A percentile compares a stretch with the other conserved stretches of the same genome.
Evolutionary conservation across 257 asterid genomes (phyloP).

Genomic region (Galeopsis tetrahit): DNA sequence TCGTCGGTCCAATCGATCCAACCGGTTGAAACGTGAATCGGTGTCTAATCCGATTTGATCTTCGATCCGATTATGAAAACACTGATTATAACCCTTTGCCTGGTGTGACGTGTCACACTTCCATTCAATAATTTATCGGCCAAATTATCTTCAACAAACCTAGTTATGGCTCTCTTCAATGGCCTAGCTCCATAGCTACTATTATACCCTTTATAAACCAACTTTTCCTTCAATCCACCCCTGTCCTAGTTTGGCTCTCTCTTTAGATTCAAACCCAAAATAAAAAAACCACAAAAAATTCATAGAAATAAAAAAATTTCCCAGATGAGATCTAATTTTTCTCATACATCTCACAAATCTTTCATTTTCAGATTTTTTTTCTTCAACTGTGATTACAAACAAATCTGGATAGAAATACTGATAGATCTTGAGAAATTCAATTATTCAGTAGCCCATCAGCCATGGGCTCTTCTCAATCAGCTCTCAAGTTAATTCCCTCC

Average conservation of each 20-base stretch:
- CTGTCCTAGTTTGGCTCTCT: slow-evolving; percentile 27
- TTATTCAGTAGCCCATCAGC: slow-evolving; percentile 28
- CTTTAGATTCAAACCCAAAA: slow-evolving; percentile 13
- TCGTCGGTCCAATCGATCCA: no score
- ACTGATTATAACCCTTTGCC: slow-evolving; percentile 46
- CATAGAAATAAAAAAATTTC: not conserved
- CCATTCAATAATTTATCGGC: slow-evolving; percentile 61
- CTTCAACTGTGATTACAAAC: not conserved
- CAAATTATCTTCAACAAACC: slow-evolving; percentile 63
- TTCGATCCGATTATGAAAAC: no score
- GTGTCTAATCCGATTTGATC: no score
- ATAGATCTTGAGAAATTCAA: slow-evolving; percentile 28
- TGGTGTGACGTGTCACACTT: slow-evolving; percentile 48
- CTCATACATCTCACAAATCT: slow-evolving; percentile 24
- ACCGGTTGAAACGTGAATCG: no score
- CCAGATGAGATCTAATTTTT: slow-evolving; percentile 31
- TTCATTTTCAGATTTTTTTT: not conserved
- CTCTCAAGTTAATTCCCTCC: slow-evolving; percentile 45
- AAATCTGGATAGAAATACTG: no score
- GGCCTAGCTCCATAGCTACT: slow-evolving; percentile 69
- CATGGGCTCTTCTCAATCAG: slow-evolving; percentile 90
- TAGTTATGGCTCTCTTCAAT: slow-evolving; percentile 58
- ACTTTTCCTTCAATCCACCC: slow-evolving; percentile 45
- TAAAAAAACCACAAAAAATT: not conserved
- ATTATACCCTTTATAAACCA: slow-evolving; percentile 57